Evolutionary conservation across 495 filamentous ascomycete species (phyloP), one percentile per base, ranked within the genome.

Genomic region (Aspergillus bridgeri): DNA sequence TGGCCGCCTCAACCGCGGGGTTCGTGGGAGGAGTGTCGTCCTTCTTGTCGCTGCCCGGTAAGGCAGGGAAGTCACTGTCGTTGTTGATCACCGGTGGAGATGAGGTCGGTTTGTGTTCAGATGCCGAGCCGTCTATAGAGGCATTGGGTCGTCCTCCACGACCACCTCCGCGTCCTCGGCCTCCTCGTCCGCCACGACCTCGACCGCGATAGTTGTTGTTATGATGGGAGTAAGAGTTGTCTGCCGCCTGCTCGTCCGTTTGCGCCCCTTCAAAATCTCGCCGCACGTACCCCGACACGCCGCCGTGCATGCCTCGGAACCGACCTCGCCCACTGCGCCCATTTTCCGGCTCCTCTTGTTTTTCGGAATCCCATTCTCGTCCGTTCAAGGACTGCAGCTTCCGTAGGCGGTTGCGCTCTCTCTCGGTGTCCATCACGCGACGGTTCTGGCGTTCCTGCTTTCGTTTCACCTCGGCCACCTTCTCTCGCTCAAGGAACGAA

Each of bases 361-460:
- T 92, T 60, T 86, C 81, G 17, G 79, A 78, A 74, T 92, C 89
- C 89, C 89, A 92, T 68, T 92, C 89, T 44, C 89, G 74, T 3
- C 82, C 88, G 0, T 74, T 77, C 42, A 84, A 68, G 15, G 87
- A 85, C 23, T 83, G 79, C 19, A 92, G 70, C 64, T 92, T 92
- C 53, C 89, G 73, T 64, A 81, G 75, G 33, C 88, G 72, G 60
- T 92, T 92, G 60, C 80, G 81, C 64, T 90, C 89, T 20, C 89
- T 71, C 67, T 92, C 89, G 24, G 73, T 78, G 62, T 88, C 85
- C 85, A 88, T 85, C 42, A 81, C 75, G 29, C 78, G 74, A 18
- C 82, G 73, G 50, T 83, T 79, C 23, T 68, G 68, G 6, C 80
- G 71, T 65, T 90, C 87, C 54, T 79, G 74, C 19, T 79, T 78